phyloP scores from a whole-genome alignment of 306 rosid species.

The Potentilla sterilis region DNA sequence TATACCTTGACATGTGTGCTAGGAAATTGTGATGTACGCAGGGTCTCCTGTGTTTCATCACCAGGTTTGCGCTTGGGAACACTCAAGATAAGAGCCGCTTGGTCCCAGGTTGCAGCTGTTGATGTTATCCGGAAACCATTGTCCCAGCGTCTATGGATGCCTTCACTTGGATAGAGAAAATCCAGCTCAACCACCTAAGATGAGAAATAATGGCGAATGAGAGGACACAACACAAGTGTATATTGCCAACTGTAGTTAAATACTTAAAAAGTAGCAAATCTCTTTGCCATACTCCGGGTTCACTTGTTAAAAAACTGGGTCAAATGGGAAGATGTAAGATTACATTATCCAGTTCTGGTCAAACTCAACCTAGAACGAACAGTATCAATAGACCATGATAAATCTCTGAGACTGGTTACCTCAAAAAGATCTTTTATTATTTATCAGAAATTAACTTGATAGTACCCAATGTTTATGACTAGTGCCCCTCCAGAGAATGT shows the following conservation, averaged over 20 bases:
- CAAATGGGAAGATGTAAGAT: neutral
- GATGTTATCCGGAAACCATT: constrained; percentile 85
- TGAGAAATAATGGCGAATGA: neutral
- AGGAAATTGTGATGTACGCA: constrained; percentile 89
- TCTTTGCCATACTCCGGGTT: neutral
- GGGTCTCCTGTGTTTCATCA: constrained; percentile 95
- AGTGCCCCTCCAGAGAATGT: neutral
- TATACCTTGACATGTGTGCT: constrained; percentile 93
- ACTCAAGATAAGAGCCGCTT: constrained; percentile 90
- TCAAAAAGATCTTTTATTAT: neutral
- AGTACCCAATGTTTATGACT: neutral
- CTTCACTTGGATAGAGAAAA: constrained; percentile 98
- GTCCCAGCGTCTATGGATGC: constrained; percentile 96
- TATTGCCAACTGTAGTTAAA: neutral
- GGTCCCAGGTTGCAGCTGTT: constrained; percentile 93
- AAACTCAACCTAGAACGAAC: constrained; percentile 1
- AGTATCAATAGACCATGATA: neutral
- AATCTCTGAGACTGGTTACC: neutral
- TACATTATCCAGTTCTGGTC: neutral
- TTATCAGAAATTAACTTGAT: neutral
- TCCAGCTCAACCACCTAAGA: constrained; percentile 90
- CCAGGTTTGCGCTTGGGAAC: constrained; percentile 80
- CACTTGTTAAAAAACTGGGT: neutral
- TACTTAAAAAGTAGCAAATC: neutral
- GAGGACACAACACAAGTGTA: neutral